A percentile compares a stretch with the other conserved stretches of the same genome.
phyloP scores from a whole-genome alignment of 257 asterid species.

The Euphrasia confusa region DNA sequence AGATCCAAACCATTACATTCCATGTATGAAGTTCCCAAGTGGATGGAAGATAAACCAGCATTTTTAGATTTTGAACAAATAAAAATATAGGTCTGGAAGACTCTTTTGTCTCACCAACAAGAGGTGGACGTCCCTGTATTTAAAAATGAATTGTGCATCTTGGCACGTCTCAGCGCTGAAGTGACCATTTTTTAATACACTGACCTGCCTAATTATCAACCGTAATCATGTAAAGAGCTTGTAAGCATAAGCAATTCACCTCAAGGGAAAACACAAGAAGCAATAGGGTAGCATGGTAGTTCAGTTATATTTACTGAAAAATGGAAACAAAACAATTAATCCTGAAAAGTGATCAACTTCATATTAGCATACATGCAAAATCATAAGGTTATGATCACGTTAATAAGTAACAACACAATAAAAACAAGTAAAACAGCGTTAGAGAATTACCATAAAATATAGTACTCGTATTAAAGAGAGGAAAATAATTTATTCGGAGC shows the following conservation, averaged over 20 bases:
- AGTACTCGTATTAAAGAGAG: not conserved
- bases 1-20: slow-evolving; percentile 22
- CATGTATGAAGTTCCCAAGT: slow-evolving; percentile 4
- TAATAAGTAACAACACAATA: not conserved
- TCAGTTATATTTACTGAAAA: slow-evolving; percentile 14
- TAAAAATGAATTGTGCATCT: too few relatives aligned
- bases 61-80: slow-evolving; percentile 1
- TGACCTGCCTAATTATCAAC: too few relatives aligned
- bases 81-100: not conserved
- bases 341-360: slow-evolving; percentile 11
- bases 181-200: too few relatives aligned
- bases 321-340: slow-evolving; percentile 6
- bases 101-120: too few relatives aligned
- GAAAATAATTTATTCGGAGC: not conserved
- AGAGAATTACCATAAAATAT: not conserved
- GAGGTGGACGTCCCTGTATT: too few relatives aligned
- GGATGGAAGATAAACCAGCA: slow-evolving; percentile 8
- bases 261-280: not conserved
- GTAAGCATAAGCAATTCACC: not conserved
- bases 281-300: slow-evolving; percentile 16
- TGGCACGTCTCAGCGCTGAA: too few relatives aligned
- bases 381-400: not conserved
- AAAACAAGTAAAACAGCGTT: not conserved
- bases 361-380: slow-evolving; percentile 12
- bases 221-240: too few relatives aligned